Base-by-base conservation (phyloP, 768 basidiomycete genomes). In the Suillus americanus region DNA sequence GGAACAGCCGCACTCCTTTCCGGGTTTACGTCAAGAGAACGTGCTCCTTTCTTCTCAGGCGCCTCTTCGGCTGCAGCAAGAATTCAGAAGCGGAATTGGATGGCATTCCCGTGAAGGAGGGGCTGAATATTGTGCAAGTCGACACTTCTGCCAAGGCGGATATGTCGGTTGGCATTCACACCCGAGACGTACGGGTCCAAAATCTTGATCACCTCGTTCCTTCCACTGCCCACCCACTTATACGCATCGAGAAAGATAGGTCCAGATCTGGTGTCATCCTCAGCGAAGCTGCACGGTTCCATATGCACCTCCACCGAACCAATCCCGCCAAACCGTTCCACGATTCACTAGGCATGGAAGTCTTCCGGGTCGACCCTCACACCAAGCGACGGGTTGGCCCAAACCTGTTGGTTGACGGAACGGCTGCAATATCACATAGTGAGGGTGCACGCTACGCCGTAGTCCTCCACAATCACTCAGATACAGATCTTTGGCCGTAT, bases 401-500 rank as follows among this genome's bases (percentile, higher is more conserved):
- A 40, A 85, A 87, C 71, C 72, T 85, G 51, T 73, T 89, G 56
- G 68, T 75, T 35, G 66, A 84, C 61, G 84, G 83, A 38, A 79
- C 79, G 54, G 84, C 83, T n/a, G 78, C 79, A 33, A 78, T 89
- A 46, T 71, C 75, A 18, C 80, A 80, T 68, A 75, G 81, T 60
- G 72, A 75, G 65, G 75, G 75, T 37, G 72, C 80, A 53, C 77
- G 84, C 23, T 88, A 85, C 65, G 74, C 78, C 43, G 74, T 87
- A 55, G 75, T 81, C 41, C 71, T 89, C 28, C 80, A 77, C 65
- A 88, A 88, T 66, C 71, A 76, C 43, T 80, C 86, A 2, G 79
- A 81, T 66, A 67, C 73, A 63, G 82, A 85, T 70, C 80, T 89
- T 35, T 89, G 86, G 87, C 86, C 87, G 38, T 87, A 86, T 70